These are phyloP conservation scores for Tardiomyces depauwii DNA, from an alignment of 1,139 yeast genomes.

Conservation along the genomic window DNA sequence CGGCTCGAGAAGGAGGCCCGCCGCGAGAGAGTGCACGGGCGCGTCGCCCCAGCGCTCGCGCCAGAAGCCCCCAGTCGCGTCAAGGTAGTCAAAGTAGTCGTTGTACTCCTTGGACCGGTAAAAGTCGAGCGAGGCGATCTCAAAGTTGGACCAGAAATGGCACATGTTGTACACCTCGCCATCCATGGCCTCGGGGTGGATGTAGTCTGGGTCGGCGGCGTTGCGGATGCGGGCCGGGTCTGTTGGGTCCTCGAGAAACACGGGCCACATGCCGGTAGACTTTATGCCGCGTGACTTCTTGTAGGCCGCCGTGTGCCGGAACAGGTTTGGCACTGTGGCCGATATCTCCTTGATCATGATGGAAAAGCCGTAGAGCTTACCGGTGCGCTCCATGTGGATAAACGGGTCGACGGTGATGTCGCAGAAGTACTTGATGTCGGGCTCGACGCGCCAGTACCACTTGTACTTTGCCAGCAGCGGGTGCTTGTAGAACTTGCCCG, in stretches of 20 bases:
- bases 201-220: conserved; percentile 5
- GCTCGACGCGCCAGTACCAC: conserved; percentile 96
- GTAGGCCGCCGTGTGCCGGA: conserved; percentile 57
- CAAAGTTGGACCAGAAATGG: conserved; percentile 93
- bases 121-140: conserved; percentile 69
- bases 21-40: conserved; percentile 77
- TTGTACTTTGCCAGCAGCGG: conserved; percentile 54
- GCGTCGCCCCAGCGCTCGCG: conserved; percentile 32
- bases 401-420: conserved; percentile 90
- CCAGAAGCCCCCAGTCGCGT: conserved; percentile 68
- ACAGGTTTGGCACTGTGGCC: conserved; percentile 72
- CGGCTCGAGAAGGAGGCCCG: conserved; percentile 57
- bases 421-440: conserved; percentile 79
- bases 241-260: conserved; percentile 15
- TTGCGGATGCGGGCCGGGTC: not conserved
- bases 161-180: conserved; percentile 66
- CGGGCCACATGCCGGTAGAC: conserved; percentile 36
- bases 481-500: conserved; percentile 66
- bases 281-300: conserved; percentile 36
- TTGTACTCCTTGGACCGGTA: conserved; percentile 56
- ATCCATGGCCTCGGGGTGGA: conserved; percentile 32
- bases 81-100: conserved; percentile 55
- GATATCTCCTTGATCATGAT: conserved; percentile 63
- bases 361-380: conserved; percentile 76
- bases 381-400: conserved; percentile 54